phyloP scores from a whole-genome alignment of 2,329 filamentous ascomycete species.

The Colletotrichum sp. region DNA sequence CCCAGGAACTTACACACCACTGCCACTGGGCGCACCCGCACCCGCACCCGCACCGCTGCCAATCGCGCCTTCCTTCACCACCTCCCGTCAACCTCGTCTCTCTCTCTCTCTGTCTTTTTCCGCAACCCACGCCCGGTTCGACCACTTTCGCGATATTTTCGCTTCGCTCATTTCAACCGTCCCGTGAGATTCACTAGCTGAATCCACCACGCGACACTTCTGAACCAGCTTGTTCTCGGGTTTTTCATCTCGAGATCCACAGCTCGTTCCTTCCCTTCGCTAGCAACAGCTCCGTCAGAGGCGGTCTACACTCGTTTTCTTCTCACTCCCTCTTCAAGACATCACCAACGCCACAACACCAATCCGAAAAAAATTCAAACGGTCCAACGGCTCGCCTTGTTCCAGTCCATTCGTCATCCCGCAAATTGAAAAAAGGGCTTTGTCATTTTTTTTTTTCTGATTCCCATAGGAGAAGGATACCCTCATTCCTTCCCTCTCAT shows the following conservation, averaged over 20 bases:
- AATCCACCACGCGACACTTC: not conserved
- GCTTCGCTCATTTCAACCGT: not conserved
- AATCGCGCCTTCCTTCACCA: not conserved
- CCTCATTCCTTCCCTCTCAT: not conserved
- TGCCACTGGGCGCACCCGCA: not conserved
- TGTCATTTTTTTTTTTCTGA: not conserved
- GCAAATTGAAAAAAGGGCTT: not conserved
- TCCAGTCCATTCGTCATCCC: conserved; percentile 4
- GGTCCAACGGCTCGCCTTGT: not conserved
- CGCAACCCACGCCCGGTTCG: not conserved
- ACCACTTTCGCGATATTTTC: not conserved
- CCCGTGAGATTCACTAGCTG: conserved; percentile 7
- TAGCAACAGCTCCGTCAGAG: conserved; percentile 3
- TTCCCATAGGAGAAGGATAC: not conserved
- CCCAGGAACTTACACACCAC: conserved; percentile 1
- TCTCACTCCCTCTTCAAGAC: not conserved
- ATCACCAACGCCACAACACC: not conserved
- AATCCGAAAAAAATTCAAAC: not conserved
- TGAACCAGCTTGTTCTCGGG: not conserved
- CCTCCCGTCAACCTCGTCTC: not conserved
- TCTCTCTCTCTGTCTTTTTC: not conserved
- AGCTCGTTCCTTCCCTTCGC: conserved; percentile 11
- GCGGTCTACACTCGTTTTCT: conserved; percentile 13
- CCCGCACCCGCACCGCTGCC: not conserved
- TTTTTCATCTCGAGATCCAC: not conserved